Conservation (phyloP, 2,329 filamentous ascomycete genomes). For the Verticillium nubilum region DNA sequence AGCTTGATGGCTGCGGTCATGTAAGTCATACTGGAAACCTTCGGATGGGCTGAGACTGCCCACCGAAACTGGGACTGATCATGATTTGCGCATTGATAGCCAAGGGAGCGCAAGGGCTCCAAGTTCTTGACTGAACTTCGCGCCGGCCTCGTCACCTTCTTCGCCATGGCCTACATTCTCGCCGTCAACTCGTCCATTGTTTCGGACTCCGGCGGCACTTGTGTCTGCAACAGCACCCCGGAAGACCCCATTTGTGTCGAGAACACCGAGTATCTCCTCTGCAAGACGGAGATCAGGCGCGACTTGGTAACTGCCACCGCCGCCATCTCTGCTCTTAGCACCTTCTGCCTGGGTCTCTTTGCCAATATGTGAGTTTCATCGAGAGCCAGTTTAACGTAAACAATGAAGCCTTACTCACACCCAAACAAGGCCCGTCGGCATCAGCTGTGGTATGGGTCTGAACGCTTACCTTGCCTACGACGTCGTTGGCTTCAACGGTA, state of each 20-base stretch:
- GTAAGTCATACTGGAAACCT: constrained; percentile 43
- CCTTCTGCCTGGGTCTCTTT: constrained; percentile 79
- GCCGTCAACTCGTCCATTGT: constrained; percentile 48
- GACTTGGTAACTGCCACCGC: constrained; percentile 83
- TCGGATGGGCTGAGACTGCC: background rate
- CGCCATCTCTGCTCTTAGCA: constrained; percentile 71
- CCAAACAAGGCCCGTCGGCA: constrained; percentile 25
- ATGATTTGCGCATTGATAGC: constrained; percentile 34
- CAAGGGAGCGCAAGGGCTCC: constrained; percentile 66
- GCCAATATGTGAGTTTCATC: constrained; percentile 58
- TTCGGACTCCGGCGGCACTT: constrained; percentile 67
- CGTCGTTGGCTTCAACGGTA: constrained; percentile 67
- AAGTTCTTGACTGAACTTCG: constrained; percentile 80
- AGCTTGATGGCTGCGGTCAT: constrained; percentile 76
- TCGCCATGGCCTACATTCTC: constrained; percentile 54
- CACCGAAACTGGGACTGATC: background rate
- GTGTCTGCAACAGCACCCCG: constrained; percentile 53
- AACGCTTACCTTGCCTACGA: constrained; percentile 86
- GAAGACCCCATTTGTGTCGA: constrained; percentile 46
- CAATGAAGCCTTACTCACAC: background rate
- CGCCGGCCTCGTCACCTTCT: constrained; percentile 76
- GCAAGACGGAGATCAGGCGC: constrained; percentile 59
- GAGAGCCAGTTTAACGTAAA: no score
- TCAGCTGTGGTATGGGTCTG: constrained; percentile 49
- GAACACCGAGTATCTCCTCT: constrained; percentile 59